phyloP scores from a whole-genome alignment of 2,329 filamentous ascomycete genomes.

The Neodidymelliopsis sp. region DNA sequence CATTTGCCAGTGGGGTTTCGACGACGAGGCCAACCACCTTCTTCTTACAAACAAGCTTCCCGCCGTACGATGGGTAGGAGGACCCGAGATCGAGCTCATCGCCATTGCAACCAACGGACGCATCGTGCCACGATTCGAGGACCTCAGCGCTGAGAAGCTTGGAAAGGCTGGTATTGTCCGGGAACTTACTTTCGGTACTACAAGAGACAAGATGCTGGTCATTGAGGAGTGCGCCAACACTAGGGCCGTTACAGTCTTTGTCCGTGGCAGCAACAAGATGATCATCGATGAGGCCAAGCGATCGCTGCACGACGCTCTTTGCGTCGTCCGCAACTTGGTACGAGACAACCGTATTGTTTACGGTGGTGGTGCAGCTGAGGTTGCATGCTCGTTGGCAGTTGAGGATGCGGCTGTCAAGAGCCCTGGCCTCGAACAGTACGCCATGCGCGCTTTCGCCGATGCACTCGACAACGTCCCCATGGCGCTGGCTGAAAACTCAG shows the following conservation, averaged over 20 bases:
- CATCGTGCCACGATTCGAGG: constrained; percentile 97
- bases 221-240: constrained; percentile 99
- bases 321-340: constrained; percentile 95
- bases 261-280: constrained; percentile 99
- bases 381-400: constrained; percentile 94
- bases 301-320: constrained; percentile 95
- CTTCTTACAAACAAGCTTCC: constrained; percentile 95
- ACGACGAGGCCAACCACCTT: constrained; percentile 98
- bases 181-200: constrained; percentile 97
- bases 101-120: constrained; percentile 98
- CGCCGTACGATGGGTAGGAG: constrained; percentile 96
- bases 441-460: constrained; percentile 97
- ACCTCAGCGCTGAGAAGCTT: constrained; percentile 88
- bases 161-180: constrained; percentile 88
- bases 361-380: constrained; percentile 94
- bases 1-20: constrained; percentile 99
- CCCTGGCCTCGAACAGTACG: constrained; percentile 97
- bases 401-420: constrained; percentile 95
- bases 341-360: constrained; percentile 97
- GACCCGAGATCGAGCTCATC: constrained; percentile 97
- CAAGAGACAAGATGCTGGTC: constrained; percentile 98
- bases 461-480: constrained; percentile 93
- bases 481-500: constrained; percentile 97
- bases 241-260: constrained; percentile 93
- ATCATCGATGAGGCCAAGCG: constrained; percentile 99